Evolutionary conservation across 176 grass and related monocot species (phyloP).

Genomic region (Neostapfia colusana): DNA sequence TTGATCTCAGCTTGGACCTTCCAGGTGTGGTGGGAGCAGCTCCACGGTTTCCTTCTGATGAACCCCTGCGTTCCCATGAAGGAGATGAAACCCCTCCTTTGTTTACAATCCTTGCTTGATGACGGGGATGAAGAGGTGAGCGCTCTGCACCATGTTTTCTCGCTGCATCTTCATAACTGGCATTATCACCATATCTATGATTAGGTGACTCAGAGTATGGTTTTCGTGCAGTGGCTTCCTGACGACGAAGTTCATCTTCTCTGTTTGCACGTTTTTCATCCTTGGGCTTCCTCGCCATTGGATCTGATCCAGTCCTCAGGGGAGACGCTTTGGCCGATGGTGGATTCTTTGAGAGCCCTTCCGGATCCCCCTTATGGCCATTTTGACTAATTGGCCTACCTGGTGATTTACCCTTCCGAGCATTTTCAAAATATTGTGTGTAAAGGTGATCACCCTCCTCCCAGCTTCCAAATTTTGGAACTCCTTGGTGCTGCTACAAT

Average conservation of each 20-base stretch:
- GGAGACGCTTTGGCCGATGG: constrained; percentile 38
- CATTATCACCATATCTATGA: constrained; percentile 44
- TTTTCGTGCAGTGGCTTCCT: constrained; percentile 40
- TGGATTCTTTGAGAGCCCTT: constrained; percentile 38
- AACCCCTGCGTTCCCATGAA: constrained; percentile 51
- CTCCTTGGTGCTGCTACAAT: constrained; percentile 47
- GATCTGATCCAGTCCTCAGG: constrained; percentile 40
- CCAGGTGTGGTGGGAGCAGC: constrained; percentile 47
- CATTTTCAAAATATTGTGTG: constrained; percentile 71
- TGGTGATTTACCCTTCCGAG: constrained; percentile 59
- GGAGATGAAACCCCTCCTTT: constrained; percentile 61
- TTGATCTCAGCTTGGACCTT: constrained; percentile 49
- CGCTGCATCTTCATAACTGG: constrained; percentile 14
- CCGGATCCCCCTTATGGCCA: constrained; percentile 37
- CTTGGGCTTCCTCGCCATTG: constrained; percentile 26
- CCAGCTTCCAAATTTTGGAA: constrained; percentile 88
- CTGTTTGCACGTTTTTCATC: constrained; percentile 49
- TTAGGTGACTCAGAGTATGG: constrained; percentile 37
- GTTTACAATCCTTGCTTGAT: constrained; percentile 47
- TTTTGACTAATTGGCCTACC: constrained; percentile 52
- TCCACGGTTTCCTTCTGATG: constrained; percentile 49
- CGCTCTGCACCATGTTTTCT: constrained; percentile 41
- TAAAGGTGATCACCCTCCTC: constrained; percentile 63
- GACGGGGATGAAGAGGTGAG: constrained; percentile 62
- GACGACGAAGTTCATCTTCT: constrained; percentile 45